Evolutionary conservation across 306 rosid species (phyloP).

Genomic region (Geum urbanum): DNA sequence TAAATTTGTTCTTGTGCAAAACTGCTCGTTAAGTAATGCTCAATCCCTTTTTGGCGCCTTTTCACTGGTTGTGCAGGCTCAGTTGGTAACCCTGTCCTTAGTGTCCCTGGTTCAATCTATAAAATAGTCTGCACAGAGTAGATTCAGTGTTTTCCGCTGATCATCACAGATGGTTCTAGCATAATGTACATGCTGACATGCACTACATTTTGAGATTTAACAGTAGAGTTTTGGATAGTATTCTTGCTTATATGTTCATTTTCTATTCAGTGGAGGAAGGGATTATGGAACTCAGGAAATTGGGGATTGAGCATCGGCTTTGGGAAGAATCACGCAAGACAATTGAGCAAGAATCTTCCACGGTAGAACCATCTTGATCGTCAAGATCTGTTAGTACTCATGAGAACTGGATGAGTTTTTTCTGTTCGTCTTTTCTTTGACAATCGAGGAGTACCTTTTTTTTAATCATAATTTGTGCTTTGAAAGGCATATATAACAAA

Average conservation of each 20-base stretch:
- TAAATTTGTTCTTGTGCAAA: slow-evolving; percentile 9
- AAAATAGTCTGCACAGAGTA: neutral
- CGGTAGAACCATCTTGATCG: neutral
- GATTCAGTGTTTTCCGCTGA: neutral
- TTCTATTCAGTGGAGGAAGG: slow-evolving; percentile 98
- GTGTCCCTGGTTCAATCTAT: neutral
- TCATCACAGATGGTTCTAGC: neutral
- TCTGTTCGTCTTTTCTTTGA: neutral
- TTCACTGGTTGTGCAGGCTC: neutral
- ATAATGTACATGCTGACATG: no score
- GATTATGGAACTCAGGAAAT: slow-evolving; percentile 69
- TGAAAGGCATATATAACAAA: neutral
- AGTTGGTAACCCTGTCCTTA: neutral
- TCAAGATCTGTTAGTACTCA: neutral
- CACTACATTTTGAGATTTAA: slow-evolving; percentile 3
- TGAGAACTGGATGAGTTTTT: neutral
- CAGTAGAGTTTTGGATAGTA: neutral
- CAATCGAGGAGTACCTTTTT: no score
- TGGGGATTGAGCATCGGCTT: slow-evolving; percentile 83
- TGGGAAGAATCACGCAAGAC: slow-evolving; percentile 93
- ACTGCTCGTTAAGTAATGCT: neutral
- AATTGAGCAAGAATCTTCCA: slow-evolving; percentile 47
- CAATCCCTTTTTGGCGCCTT: neutral
- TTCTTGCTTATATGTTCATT: slow-evolving; percentile 15
- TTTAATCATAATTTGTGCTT: neutral